Conservation (phyloP, 768 basidiomycete species). For the Trichaptum fuscoviolaceum region DNA sequence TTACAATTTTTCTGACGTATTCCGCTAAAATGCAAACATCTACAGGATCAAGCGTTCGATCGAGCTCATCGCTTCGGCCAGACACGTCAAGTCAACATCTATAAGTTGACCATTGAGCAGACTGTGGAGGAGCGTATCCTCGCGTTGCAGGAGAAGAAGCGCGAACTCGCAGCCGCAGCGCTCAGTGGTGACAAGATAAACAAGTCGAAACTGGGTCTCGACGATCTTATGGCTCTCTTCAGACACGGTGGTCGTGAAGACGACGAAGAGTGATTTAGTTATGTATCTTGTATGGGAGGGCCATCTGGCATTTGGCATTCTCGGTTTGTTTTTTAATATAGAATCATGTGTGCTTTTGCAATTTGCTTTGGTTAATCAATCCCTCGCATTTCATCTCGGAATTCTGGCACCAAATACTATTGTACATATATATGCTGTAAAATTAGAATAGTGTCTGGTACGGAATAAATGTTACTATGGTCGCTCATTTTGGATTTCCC, state of each 20-base stretch:
- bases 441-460: too few relatives aligned
- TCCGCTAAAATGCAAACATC: not conserved
- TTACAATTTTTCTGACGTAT: slow-evolving; percentile 11
- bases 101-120: slow-evolving; percentile 79
- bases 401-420: too few relatives aligned
- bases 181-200: slow-evolving; percentile 86
- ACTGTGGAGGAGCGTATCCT: slow-evolving; percentile 89
- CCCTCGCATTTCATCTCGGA: too few relatives aligned
- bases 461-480: too few relatives aligned
- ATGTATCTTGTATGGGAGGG: not conserved
- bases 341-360: too few relatives aligned
- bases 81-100: slow-evolving; percentile 78
- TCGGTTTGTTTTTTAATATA: too few relatives aligned
- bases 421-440: too few relatives aligned
- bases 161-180: slow-evolving; percentile 76
- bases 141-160: slow-evolving; percentile 87
- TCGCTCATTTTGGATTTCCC: too few relatives aligned
- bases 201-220: slow-evolving; percentile 75
- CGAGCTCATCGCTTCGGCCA: slow-evolving; percentile 90
- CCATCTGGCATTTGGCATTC: too few relatives aligned
- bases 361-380: too few relatives aligned
- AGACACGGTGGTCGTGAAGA: slow-evolving; percentile 51
- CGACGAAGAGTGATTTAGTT: slow-evolving; percentile 39
- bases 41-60: slow-evolving; percentile 88
- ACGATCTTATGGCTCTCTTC: slow-evolving; percentile 83